Evolutionary conservation across 805 yeast species (phyloP), one percentile per base, ranked within the genome.

Genomic region (Starmerella apis): DNA sequence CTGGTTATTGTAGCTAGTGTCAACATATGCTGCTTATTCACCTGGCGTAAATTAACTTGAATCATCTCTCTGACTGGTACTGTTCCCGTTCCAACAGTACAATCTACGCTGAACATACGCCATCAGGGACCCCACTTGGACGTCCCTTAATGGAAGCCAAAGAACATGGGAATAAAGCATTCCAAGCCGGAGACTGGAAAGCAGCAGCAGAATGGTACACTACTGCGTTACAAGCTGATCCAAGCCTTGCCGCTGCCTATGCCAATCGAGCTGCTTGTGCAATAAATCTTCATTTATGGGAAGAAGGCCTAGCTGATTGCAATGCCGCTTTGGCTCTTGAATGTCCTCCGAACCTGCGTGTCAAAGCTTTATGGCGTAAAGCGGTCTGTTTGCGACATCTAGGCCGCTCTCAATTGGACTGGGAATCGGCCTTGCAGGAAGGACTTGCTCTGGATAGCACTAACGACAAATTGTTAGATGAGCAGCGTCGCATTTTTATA

Each of bases 261-360:
- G 54, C 61, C 18, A 60, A 60, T 49, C 51, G 60, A 3, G 61
- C 62, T 1, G 62, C 62, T 16, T 56, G 60, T 46, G 37, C 32
- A 31, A 48, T 60, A 42, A 53, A 56, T 23, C 43, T 60, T 7
- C 41, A 28, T 6, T 11, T 42, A 3, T 60, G 54, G 54, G 32
- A 11, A 9, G 20, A 25, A 6, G 63, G 57, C 3, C 33, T 43
- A 8, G 14, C 6, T 10, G 63, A 58, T 47, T 56, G 60, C 30
- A 47, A 53, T 13, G 37, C 28, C 1, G 62, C 55, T 3, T 43
- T 59, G 18, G 30, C 25, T 8, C 24, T 20, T 4, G 14, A 28
- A 2, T 24, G 25, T 13, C 2, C 55, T 6, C 41, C 43, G 9
- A 20, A 16, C 23, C 53, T 59, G n/a, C 41, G 42, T 7, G 27